These are phyloP conservation scores for Colletotrichum sp. DNA, from an alignment of 2,329 filamentous ascomycete species.

Conservation along the genomic window DNA sequence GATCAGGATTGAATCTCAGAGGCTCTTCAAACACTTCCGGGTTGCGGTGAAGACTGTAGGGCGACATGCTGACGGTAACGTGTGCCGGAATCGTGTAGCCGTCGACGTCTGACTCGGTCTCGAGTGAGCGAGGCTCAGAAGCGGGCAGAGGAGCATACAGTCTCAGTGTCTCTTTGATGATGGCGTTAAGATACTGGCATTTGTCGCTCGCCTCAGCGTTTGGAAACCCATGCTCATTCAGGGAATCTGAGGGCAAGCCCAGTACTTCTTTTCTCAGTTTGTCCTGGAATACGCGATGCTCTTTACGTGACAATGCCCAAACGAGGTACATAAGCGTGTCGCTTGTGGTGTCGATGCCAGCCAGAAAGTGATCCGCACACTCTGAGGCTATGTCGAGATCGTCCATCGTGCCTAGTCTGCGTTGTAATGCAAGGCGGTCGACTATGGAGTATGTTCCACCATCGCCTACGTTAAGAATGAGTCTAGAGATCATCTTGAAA, in stretches of 20 bases:
- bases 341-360: not conserved
- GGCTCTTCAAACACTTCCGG: not conserved
- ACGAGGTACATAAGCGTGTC: not conserved
- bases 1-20: not conserved
- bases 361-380: not conserved
- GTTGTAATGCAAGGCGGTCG: not conserved
- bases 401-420: not conserved
- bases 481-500: no score
- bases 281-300: not conserved
- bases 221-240: not conserved
- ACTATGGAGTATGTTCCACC: not conserved
- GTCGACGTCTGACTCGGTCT: not conserved
- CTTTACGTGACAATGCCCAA: not conserved
- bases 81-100: not conserved
- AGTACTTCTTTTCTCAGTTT: not conserved
- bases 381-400: not conserved
- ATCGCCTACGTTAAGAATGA: not conserved
- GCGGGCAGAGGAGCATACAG: rapidly evolving
- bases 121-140: not conserved
- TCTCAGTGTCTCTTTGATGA: not conserved
- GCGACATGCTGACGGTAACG: not conserved
- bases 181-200: not conserved
- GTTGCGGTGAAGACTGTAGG: not conserved
- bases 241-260: rapidly evolving
- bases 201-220: not conserved